A percentile compares a stretch with the other conserved stretches of the same genome.
Conservation (phyloP, 139 green algal species). For the Tetraselmis striata region DNA sequence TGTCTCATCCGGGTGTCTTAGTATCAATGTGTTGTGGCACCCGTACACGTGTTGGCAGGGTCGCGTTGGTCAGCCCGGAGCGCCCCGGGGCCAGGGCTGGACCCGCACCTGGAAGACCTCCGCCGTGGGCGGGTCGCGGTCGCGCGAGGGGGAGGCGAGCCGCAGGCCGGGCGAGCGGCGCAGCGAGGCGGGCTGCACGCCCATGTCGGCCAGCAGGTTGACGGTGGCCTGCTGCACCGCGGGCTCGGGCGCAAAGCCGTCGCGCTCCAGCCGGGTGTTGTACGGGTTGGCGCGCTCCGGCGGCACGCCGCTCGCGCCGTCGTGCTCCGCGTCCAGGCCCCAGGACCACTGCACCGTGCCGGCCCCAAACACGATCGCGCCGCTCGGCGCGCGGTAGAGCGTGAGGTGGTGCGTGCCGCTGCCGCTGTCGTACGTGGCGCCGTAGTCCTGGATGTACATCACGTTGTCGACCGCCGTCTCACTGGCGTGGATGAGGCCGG, state of each 20-base stretch:
- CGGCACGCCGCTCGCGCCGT: slow-evolving; percentile 4
- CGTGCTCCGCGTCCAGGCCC: background rate
- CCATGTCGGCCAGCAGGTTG: background rate
- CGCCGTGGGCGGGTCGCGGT: background rate
- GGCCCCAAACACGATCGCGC: background rate
- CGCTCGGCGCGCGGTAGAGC: background rate
- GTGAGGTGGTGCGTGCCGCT: background rate
- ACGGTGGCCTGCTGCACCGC: slow-evolving; percentile 1
- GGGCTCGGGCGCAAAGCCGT: background rate
- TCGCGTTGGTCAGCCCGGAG: no score
- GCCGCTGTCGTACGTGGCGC: slow-evolving; percentile 5
- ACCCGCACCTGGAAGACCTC: background rate
- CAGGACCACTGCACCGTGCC: slow-evolving; percentile 10
- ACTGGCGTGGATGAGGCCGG: background rate
- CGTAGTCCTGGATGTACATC: slow-evolving; percentile 7
- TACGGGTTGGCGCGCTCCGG: slow-evolving; percentile 9
- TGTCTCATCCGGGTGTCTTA: no score
- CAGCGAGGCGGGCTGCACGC: background rate
- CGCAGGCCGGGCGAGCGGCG: background rate
- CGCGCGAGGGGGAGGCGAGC: background rate
- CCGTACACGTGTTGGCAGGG: no score
- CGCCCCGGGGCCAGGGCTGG: no score
- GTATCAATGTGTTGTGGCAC: no score
- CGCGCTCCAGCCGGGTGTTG: background rate
- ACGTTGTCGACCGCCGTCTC: background rate